Percentiles rank a stretch among this genome's conserved stretches.
Conservation (phyloP, 176 grass and related monocot species). For the bread wheat (Triticum aestivum) region DNA sequence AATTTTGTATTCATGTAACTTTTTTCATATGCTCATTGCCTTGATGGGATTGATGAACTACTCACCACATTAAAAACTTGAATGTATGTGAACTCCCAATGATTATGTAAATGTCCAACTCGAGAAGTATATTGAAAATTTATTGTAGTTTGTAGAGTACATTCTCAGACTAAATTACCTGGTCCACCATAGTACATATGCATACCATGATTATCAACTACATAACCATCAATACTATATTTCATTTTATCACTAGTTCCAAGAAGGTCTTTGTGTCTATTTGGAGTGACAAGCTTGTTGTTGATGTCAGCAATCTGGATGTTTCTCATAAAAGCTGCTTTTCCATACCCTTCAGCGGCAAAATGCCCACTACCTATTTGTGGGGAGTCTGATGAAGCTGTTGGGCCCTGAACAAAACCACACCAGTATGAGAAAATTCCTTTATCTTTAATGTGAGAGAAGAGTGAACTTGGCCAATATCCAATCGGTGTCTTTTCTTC, state of each 20-base stretch:
- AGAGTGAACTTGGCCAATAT: slow-evolving; percentile 37
- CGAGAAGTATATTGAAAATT: background rate
- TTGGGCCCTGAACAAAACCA: background rate
- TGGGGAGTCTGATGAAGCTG: background rate
- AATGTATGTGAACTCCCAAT: too few relatives aligned
- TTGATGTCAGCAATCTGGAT: background rate
- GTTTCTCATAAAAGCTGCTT: slow-evolving; percentile 15
- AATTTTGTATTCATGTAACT: too few relatives aligned
- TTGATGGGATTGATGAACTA: too few relatives aligned
- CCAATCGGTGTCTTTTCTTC: background rate
- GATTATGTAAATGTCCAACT: too few relatives aligned
- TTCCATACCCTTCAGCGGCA: slow-evolving; percentile 9
- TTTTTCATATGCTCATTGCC: too few relatives aligned
- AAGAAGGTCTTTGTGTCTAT: background rate
- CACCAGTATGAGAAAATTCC: background rate
- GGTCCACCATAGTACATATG: slow-evolving; percentile 30
- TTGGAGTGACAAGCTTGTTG: background rate
- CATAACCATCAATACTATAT: background rate
- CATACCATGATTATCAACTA: background rate
- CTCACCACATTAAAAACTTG: too few relatives aligned
- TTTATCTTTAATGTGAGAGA: background rate
- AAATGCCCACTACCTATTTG: slow-evolving; percentile 38
- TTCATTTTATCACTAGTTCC: background rate
- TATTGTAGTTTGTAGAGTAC: background rate
- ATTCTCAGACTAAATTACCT: background rate